These are phyloP conservation scores for Neurospora sp. DNA, from an alignment of 2,329 filamentous ascomycete genomes.

Conservation along the genomic window DNA sequence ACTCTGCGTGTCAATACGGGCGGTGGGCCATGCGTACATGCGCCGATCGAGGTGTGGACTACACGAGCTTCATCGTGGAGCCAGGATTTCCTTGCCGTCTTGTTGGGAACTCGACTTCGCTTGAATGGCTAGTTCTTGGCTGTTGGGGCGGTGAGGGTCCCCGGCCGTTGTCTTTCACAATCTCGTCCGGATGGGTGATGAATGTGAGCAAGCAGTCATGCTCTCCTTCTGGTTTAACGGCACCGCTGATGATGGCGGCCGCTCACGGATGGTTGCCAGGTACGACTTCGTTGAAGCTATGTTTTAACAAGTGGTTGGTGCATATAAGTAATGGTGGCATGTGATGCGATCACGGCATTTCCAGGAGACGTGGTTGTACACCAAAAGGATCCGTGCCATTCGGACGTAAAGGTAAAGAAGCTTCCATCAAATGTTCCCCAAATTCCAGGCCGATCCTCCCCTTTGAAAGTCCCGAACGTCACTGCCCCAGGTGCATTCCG, in stretches of 20 bases:
- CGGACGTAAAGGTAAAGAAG: neutral
- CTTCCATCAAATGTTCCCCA: neutral
- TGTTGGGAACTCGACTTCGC: neutral
- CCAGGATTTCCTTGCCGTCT: neutral
- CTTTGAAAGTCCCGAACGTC: neutral
- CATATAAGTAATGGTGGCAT: neutral
- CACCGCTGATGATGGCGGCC: neutral
- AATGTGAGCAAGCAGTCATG: neutral
- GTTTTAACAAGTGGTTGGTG: neutral
- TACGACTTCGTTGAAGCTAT: neutral
- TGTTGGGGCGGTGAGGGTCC: neutral
- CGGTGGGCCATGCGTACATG: neutral
- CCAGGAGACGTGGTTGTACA: neutral
- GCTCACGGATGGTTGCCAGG: neutral
- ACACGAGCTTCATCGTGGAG: neutral
- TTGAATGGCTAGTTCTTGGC: neutral
- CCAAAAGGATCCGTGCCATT: neutral
- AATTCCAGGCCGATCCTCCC: neutral
- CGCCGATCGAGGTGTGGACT: neutral
- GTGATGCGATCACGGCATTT: conserved; percentile 2
- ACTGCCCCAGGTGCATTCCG: neutral
- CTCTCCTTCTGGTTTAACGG: neutral
- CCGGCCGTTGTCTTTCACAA: neutral
- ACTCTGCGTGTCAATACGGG: neutral
- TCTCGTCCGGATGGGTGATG: neutral